Percentiles rank a stretch among this genome's conserved stretches.
Conservation (phyloP, 1,139 yeast genomes). For the Candida sojae region DNA sequence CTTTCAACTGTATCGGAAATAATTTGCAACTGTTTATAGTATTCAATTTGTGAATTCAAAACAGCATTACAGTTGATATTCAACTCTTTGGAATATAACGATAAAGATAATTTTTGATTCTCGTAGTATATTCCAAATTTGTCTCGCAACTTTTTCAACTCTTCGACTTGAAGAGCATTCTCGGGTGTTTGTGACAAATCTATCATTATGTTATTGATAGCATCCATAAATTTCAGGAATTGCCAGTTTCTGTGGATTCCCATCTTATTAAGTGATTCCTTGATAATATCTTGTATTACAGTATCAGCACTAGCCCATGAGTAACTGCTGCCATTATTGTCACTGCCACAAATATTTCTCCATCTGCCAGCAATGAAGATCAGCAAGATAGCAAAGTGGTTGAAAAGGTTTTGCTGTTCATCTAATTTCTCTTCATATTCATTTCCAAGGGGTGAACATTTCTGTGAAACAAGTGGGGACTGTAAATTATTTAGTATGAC, state of each 20-base stretch:
- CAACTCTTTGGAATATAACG: constrained; percentile 46
- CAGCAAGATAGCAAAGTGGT: constrained; percentile 41
- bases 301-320: too few relatives aligned
- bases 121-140: constrained; percentile 34
- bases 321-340: neutral
- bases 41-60: constrained; percentile 76
- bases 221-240: neutral
- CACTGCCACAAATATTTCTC: constrained; percentile 30
- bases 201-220: constrained; percentile 2
- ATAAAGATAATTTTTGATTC: constrained; percentile 41
- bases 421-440: constrained; percentile 76
- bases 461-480: constrained; percentile 46
- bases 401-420: constrained; percentile 71
- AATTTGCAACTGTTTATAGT: constrained; percentile 80
- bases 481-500: constrained; percentile 47
- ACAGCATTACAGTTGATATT: constrained; percentile 59
- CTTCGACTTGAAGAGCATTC: constrained; percentile 18
- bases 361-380: constrained; percentile 25
- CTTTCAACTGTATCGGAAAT: constrained; percentile 75
- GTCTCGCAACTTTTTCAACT: constrained; percentile 25
- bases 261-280: too few relatives aligned
- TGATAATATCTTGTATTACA: too few relatives aligned
- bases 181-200: constrained; percentile 9
- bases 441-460: constrained; percentile 64
- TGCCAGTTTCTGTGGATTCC: neutral